Percentiles rank a stretch among this genome's conserved stretches.
phyloP scores from a whole-genome alignment of 2,329 filamentous ascomycete species.

The Coniochaeta sp. region DNA sequence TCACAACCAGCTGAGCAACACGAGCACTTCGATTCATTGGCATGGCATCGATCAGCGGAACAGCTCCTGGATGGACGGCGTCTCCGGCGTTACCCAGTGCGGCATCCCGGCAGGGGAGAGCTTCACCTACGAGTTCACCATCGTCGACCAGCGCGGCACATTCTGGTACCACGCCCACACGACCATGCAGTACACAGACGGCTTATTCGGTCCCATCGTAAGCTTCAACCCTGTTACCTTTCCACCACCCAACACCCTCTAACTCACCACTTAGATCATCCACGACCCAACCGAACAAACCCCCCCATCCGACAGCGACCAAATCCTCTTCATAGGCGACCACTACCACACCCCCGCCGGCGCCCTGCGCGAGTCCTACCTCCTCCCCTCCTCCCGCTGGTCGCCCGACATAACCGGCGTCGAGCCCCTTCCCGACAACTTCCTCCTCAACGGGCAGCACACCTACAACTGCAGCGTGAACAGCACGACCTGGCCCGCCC shows the following conservation, averaged over 20 bases:
- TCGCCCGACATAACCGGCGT: conserved; percentile 22
- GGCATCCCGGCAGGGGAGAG: conserved; percentile 46
- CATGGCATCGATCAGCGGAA: conserved; percentile 61
- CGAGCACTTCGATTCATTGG: conserved; percentile 55
- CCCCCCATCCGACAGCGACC: conserved; percentile 23
- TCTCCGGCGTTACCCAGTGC: conserved; percentile 54
- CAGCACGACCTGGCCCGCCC: conserved; percentile 14
- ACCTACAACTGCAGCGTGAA: conserved; percentile 24
- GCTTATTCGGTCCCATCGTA: conserved; percentile 55
- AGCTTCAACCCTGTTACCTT: conserved; percentile 9
- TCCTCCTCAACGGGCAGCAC: conserved; percentile 31
- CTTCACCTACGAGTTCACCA: conserved; percentile 55
- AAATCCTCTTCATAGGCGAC: conserved; percentile 30
- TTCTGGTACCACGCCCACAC: conserved; percentile 57
- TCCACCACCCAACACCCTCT: not conserved
- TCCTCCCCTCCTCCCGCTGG: conserved; percentile 26
- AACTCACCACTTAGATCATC: conserved; percentile 19
- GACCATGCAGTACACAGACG: conserved; percentile 55
- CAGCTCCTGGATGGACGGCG: conserved; percentile 60
- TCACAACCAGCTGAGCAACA: conserved; percentile 27
- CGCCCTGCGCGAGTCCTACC: conserved; percentile 22
- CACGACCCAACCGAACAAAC: conserved; percentile 26
- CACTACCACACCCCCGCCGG: conserved; percentile 27
- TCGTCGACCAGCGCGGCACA: conserved; percentile 29
- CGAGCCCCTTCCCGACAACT: conserved; percentile 32